Conservation (phyloP, 2,329 filamentous ascomycete genomes). For the Pyrenochaeta sp. region DNA sequence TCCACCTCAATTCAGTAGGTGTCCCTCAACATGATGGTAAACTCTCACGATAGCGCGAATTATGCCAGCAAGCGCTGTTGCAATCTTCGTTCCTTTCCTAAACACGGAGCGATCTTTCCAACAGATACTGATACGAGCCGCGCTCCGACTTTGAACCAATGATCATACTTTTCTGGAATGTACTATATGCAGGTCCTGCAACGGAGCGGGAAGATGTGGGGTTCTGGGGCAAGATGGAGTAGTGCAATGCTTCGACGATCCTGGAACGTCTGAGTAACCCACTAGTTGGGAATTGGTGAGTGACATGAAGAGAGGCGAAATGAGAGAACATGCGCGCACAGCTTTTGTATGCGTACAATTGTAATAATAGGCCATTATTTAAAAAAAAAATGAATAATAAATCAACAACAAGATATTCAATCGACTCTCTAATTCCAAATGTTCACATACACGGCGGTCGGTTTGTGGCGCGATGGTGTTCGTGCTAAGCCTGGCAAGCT, state of each 20-base stretch:
- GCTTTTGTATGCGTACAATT: too few species aligned
- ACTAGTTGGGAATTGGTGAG: too few species aligned
- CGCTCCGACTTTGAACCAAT: constrained; percentile 27
- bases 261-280: too few species aligned
- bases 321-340: too few species aligned
- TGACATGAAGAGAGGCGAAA: too few species aligned
- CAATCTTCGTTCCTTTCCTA: background rate
- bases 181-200: background rate
- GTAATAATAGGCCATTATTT: background rate
- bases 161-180: constrained; percentile 1
- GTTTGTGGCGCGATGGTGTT: too few species aligned
- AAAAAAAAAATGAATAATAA: background rate
- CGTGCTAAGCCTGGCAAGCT: background rate
- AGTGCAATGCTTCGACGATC: background rate
- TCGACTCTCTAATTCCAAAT: too few species aligned
- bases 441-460: too few species aligned
- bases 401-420: too few species aligned
- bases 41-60: background rate
- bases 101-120: background rate
- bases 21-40: too few species aligned
- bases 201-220: background rate
- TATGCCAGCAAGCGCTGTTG: background rate
- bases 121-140: background rate
- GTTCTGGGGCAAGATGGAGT: background rate
- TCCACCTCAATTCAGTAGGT: too few species aligned